Percentiles rank a stretch among this genome's conserved stretches.
Evolutionary conservation across 495 filamentous ascomycete genomes (phyloP).

Genomic region (Penicillium cinerascens): DNA sequence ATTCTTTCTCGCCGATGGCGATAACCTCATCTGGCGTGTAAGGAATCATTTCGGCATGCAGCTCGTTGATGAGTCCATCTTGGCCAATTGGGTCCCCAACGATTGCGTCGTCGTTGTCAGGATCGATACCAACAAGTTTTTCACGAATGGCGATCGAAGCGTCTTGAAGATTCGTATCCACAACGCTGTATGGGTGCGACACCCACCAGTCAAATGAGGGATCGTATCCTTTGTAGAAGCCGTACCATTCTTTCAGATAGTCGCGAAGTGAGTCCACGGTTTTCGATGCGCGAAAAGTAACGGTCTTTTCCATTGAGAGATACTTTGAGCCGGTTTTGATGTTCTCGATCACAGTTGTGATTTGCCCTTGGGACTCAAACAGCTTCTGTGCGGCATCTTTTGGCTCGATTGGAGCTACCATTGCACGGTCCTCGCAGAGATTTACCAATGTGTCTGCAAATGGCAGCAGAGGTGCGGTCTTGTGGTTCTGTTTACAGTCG

Average conservation of each 20-base stretch:
- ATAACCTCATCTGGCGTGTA: slow-evolving; percentile 47
- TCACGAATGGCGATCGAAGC: slow-evolving; percentile 29
- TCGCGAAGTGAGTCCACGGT: slow-evolving; percentile 29
- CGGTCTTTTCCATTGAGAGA: slow-evolving; percentile 28
- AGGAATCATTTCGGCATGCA: slow-evolving; percentile 16
- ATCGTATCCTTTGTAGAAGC: slow-evolving; percentile 47
- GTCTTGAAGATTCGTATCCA: slow-evolving; percentile 26
- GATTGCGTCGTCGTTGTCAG: slow-evolving; percentile 38
- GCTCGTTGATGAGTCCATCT: slow-evolving; percentile 31
- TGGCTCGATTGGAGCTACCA: slow-evolving; percentile 30
- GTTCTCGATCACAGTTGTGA: slow-evolving; percentile 18
- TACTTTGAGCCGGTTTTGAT: slow-evolving; percentile 4
- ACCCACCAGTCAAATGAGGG: slow-evolving; percentile 52
- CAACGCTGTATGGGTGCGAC: slow-evolving; percentile 28
- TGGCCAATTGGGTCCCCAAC: slow-evolving; percentile 50
- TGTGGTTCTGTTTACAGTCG: slow-evolving; percentile 29
- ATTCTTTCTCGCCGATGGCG: slow-evolving; percentile 34
- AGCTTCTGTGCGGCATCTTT: slow-evolving; percentile 33
- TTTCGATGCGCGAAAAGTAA: slow-evolving; percentile 39
- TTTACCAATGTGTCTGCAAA: slow-evolving; percentile 30
- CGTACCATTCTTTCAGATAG: slow-evolving; percentile 36
- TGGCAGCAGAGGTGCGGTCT: slow-evolving; percentile 31
- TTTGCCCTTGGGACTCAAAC: slow-evolving; percentile 16
- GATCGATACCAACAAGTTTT: slow-evolving; percentile 38
- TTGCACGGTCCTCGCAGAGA: slow-evolving; percentile 39